Evolutionary conservation across 345 rosid genomes (phyloP).

Genomic region (Balakata baccata): DNA sequence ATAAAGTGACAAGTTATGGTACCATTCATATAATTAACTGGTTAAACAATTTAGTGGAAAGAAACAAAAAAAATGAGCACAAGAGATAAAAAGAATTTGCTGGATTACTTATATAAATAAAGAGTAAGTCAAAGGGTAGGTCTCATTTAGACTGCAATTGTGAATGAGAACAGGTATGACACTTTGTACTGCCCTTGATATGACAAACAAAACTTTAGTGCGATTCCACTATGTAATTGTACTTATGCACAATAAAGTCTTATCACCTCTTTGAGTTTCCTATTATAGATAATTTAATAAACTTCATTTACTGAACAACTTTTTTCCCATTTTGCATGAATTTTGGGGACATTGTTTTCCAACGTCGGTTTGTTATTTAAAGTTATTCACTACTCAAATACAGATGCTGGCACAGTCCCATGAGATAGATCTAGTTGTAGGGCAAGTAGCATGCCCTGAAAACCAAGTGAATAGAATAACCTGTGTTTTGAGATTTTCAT

Average conservation of each 20-base stretch:
- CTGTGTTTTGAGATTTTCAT: neutral
- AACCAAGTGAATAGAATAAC: too few relatives aligned
- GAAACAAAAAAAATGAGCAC: neutral
- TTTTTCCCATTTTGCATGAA: neutral
- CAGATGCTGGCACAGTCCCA: neutral
- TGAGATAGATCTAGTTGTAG: neutral
- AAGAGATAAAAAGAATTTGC: neutral
- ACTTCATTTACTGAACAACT: neutral
- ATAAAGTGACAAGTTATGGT: too few relatives aligned
- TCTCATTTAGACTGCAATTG: neutral
- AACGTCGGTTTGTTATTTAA: neutral
- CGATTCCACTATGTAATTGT: neutral
- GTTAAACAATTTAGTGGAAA: too few relatives aligned
- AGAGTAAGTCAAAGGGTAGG: neutral
- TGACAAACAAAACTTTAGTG: neutral
- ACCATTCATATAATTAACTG: too few relatives aligned
- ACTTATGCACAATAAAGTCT: neutral
- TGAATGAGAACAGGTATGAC: too few relatives aligned
- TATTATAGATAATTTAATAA: neutral
- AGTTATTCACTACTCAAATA: neutral
- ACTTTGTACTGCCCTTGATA: neutral
- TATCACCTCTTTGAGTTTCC: neutral
- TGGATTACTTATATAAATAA: neutral
- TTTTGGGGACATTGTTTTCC: neutral
- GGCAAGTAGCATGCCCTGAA: too few relatives aligned